Base-by-base conservation (phyloP, 176 grass and related monocot genomes). In the Tillandsia leiboldiana region DNA sequence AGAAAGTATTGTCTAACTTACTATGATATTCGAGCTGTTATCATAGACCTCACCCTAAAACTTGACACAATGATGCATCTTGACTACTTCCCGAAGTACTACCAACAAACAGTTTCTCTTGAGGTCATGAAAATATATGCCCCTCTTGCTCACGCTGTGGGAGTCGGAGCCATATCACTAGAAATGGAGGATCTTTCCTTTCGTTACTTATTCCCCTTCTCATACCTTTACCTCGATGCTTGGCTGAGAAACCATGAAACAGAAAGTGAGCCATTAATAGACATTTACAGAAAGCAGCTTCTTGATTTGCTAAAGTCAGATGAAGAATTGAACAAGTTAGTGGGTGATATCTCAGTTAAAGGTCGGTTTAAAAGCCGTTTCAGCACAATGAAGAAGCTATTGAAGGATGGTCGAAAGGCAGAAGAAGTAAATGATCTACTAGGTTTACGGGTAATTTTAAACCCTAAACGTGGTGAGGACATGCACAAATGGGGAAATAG, bases 91-190 rank as follows among this genome's bases (percentile, higher is more conserved):
- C 93, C 93, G 1, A 96, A 69, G 71, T 91, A 86, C 83, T 79
- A 81, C 8, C 89, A 87, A 75, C 79, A 26, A 68, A 86, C 81
- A 33, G 90, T 82, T 71, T 85, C 93, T 70, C 81, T 96, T 11
- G 93, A 96, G 80, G 89, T 96, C 33, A 81, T 96, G 75, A 92
- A 87, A 71, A 90, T 96, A 70, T 92, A 96, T 81, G 89, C 89
- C 23, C 93, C 89, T 65, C 83, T 96, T 53, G 93, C 89, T 27
- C 86, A 96, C 81, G 93, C 93, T 73, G 77, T 96, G 58, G 93
- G 89, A 72, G 79, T 82, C 2, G 81, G 88, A 80, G 77, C 87
- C 71, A 78, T 96, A 2, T 92, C 93, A 0, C 71, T 89, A 13
- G 89, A 96, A 75, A 17, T 96, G n/a, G 93, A 96, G 71, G 88